Evolutionary conservation across 2,329 filamentous ascomycete genomes (phyloP).

Genomic region (Nemania bipapillata): DNA sequence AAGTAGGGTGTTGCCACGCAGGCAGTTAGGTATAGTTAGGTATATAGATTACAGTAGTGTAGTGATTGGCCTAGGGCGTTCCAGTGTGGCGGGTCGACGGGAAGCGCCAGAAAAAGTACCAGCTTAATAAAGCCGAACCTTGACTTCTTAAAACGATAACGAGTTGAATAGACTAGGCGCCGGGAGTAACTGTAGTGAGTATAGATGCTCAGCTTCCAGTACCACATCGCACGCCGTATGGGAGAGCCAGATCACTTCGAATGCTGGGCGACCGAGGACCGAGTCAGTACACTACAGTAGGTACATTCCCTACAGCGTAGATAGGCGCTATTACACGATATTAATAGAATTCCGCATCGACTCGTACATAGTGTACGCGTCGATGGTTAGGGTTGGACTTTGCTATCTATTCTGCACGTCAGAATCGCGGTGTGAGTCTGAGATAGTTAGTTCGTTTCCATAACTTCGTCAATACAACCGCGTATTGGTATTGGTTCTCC

Average conservation of each 20-base stretch:
- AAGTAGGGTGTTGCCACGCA: constrained; percentile 8
- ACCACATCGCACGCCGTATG: not conserved
- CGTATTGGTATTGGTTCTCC: not conserved
- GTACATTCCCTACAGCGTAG: not conserved
- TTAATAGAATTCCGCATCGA: constrained; percentile 16
- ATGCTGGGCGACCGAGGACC: not conserved
- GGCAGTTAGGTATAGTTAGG: not conserved
- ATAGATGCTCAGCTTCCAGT: not conserved
- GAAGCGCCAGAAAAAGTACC: constrained; percentile 1
- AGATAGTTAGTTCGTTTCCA: constrained; percentile 20
- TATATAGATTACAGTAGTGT: too few relatives aligned
- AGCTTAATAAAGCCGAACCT: not conserved
- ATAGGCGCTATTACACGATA: constrained; percentile 8
- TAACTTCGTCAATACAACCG: constrained; percentile 1
- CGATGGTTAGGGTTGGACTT: constrained; percentile 17
- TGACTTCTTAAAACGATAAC: not conserved
- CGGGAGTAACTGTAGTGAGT: not conserved
- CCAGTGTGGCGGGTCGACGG: constrained; percentile 32
- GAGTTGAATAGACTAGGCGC: not conserved
- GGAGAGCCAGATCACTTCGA: constrained; percentile 4
- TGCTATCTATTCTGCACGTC: constrained; percentile 33
- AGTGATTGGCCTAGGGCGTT: constrained; percentile 27
- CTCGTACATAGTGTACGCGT: not conserved
- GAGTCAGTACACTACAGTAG: not conserved
- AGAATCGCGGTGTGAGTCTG: constrained; percentile 29